A percentile compares a stretch with the other conserved stretches of the same genome.
Conservation (phyloP, 805 yeast genomes). For the Ogataea siamensis region DNA sequence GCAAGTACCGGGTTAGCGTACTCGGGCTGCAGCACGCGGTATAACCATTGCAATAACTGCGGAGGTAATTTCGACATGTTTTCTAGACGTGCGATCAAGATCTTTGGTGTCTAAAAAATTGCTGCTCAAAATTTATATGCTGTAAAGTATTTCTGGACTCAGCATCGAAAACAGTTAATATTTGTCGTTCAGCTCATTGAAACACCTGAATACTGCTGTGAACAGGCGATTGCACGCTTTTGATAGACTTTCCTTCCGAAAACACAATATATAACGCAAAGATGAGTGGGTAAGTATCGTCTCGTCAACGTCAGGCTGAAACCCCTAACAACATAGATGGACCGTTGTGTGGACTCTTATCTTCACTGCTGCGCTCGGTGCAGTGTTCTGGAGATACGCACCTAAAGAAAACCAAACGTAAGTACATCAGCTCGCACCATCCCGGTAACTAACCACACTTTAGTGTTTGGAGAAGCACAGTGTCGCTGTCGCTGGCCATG, state of each 20-base stretch:
- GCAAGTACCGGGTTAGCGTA: slow-evolving; percentile 56
- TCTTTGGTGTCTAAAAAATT: slow-evolving; percentile 3
- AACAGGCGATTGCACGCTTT: neutral
- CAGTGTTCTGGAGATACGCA: slow-evolving; percentile 79
- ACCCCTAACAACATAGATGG: slow-evolving; percentile 44
- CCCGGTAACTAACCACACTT: slow-evolving; percentile 8
- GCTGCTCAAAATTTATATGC: slow-evolving; percentile 10
- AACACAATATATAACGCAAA: slow-evolving; percentile 8
- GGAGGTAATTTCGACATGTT: slow-evolving; percentile 32
- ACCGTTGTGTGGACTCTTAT: slow-evolving; percentile 66
- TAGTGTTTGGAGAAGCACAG: slow-evolving; percentile 73
- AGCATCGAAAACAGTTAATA: neutral
- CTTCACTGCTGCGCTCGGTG: slow-evolving; percentile 54
- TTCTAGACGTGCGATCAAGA: neutral
- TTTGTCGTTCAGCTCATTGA: neutral
- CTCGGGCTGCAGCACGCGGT: slow-evolving; percentile 54
- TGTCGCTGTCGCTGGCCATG: slow-evolving; percentile 61
- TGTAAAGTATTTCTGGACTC: slow-evolving; percentile 6
- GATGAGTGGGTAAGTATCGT: slow-evolving; percentile 48
- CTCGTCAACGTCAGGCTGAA: neutral
- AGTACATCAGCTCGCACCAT: no score
- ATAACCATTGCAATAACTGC: slow-evolving; percentile 54
- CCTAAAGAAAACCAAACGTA: slow-evolving; percentile 77
- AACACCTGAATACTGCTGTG: neutral
- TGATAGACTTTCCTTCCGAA: neutral